Conservation (phyloP, 495 filamentous ascomycete genomes). For the Penicillium turbatum region DNA sequence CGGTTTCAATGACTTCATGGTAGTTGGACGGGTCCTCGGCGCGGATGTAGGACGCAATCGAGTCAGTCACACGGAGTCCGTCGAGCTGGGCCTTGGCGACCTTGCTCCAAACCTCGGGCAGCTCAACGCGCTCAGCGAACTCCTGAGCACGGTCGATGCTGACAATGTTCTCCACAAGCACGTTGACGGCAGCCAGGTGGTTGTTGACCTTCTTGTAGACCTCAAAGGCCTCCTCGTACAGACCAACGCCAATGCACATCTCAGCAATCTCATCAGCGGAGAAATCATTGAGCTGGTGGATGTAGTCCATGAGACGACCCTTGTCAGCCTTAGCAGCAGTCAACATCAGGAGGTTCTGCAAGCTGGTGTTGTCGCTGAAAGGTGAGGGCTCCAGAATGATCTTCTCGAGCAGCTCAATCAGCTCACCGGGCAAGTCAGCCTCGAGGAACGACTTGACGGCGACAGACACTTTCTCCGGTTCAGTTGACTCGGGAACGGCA, state of each 20-base stretch:
- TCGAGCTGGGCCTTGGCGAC: constrained; percentile 98
- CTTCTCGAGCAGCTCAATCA: constrained; percentile 98
- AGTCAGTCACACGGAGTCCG: constrained; percentile 87
- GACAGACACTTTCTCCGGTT: constrained; percentile 92
- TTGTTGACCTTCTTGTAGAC: constrained; percentile 97
- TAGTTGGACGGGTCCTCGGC: constrained; percentile 92
- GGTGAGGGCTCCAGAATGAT: constrained; percentile 96
- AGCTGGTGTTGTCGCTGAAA: constrained; percentile 93
- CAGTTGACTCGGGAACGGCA: constrained; percentile 88
- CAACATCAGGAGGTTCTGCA: constrained; percentile 95
- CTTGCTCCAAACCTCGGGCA: constrained; percentile 98
- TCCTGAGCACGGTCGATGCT: constrained; percentile 98
- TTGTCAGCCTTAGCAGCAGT: constrained; percentile 97
- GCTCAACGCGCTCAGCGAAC: constrained; percentile 92
- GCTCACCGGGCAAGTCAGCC: constrained; percentile 83
- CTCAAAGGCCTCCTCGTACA: constrained; percentile 97
- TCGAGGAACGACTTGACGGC: constrained; percentile 91
- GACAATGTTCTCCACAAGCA: constrained; percentile 94
- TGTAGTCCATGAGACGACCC: constrained; percentile 92
- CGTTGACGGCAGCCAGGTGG: constrained; percentile 79
- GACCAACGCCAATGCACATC: constrained; percentile 89
- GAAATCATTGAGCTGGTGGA: constrained; percentile 84
- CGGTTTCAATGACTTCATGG: constrained; percentile 91
- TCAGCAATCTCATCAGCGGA: constrained; percentile 87
- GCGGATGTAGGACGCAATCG: constrained; percentile 95